Percentiles rank a stretch among this genome's conserved stretches.
Conservation (phyloP, 306 rosid species). For the Sicyos baderoa region DNA sequence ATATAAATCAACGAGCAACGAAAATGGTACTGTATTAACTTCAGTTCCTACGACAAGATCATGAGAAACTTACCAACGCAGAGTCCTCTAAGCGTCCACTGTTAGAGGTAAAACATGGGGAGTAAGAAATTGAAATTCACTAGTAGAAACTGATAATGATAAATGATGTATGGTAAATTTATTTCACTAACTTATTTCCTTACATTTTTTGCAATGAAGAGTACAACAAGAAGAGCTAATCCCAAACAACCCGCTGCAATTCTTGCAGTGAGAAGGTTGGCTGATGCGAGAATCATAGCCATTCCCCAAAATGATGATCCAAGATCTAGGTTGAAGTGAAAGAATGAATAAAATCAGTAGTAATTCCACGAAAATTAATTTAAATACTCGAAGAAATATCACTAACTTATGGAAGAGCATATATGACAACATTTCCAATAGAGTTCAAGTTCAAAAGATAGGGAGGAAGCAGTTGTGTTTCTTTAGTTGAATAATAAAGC, state of each 20-base stretch:
- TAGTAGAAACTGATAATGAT: no score
- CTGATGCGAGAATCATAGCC: constrained; percentile 86
- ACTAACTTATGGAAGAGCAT: neutral
- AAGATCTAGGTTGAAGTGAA: constrained; percentile 50
- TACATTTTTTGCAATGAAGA: constrained; percentile 87
- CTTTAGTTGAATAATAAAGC: neutral
- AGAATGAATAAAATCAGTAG: constrained; percentile 11
- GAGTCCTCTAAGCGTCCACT: constrained; percentile 99
- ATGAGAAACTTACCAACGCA: constrained; percentile 57
- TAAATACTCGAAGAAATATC: neutral
- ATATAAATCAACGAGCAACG: no score
- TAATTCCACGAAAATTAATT: neutral
- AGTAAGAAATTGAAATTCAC: constrained; percentile 17
- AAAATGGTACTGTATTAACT: neutral
- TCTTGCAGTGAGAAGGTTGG: constrained; percentile 66
- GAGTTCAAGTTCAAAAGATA: neutral
- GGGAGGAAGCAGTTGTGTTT: neutral
- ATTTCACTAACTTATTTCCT: constrained; percentile 24
- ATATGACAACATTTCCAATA: neutral
- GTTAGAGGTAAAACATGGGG: constrained; percentile 17
- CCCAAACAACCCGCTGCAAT: constrained; percentile 88
- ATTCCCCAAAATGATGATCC: constrained; percentile 99
- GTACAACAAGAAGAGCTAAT: constrained; percentile 69
- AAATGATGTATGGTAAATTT: neutral
- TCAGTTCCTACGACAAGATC: constrained; percentile 17